Evolutionary conservation across 2,329 filamentous ascomycete species (phyloP), one percentile per base, ranked within the genome.

Genomic region (Fusarium denticulatum): DNA sequence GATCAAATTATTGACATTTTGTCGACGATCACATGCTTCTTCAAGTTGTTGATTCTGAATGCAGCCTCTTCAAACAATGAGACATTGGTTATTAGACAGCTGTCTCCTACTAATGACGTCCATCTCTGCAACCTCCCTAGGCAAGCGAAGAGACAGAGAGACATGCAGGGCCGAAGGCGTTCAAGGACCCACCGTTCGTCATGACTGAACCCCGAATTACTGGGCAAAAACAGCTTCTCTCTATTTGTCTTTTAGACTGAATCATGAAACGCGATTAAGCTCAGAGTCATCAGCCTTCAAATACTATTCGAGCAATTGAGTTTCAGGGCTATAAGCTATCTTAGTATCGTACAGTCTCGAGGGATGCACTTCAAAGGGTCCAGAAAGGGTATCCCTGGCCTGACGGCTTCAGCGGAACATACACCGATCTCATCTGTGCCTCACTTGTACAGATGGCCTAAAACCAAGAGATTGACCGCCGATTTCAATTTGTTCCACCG

Each of bases 381-480:
- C 36, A 40, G 24, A 28, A 39, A 55, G 24, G 24, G 24, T 28
- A 34, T 55, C 24, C 34, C 20, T 28, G 14, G 34, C 34, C 24
- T 18, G 55, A 16, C 55, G 40, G 40, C 40, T 58, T 58, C 40
- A 49, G 32, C 24, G 32, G 40, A 49, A 58, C 18, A 28, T 18
- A 28, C 26, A 26, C 42, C 42, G 28, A 43, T 34, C 42, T 30
- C 13, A 32, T 24, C 43, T 69, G 24, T 36, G 53, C 64, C 40
- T 58, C 67, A 55, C 39, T 53, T 28, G 30, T 37, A 57, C 49
- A 57, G 43, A 26, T 32, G 24, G 42, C 14, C 40, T 37, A 53
- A 46, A 16, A 24, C 37, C n/a, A 11, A 28, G 36, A 58, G 10
- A 46, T 53, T 70, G 66, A 65, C 66, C 67, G 66, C 67, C 28